A percentile compares a stretch with the other conserved stretches of the same genome.
Conservation (phyloP, 306 rosid species). For the Vigna angularis region DNA sequence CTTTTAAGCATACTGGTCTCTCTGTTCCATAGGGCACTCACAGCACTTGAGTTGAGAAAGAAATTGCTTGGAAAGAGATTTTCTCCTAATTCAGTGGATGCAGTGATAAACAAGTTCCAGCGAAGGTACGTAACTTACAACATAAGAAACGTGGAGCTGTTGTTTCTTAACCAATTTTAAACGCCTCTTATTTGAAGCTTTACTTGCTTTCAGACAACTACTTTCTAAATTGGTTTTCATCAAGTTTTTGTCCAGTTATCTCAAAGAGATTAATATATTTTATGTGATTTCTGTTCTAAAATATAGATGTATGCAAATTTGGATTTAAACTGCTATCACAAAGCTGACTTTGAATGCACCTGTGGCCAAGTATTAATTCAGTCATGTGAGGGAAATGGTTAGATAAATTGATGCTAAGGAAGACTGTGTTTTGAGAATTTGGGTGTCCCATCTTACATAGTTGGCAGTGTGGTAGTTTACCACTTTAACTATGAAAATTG, state of each 20-base stretch:
- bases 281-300: slow-evolving; percentile 27
- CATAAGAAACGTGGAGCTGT: slow-evolving; percentile 12
- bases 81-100: slow-evolving; percentile 63
- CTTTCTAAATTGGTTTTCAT: slow-evolving; percentile 25
- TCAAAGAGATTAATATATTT: slow-evolving; percentile 15
- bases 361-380: slow-evolving; percentile 2
- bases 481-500: background rate
- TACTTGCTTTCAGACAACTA: slow-evolving; percentile 11
- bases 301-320: slow-evolving; percentile 24
- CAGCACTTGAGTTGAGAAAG: slow-evolving; percentile 77
- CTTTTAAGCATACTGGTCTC: slow-evolving; percentile 30
- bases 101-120: slow-evolving; percentile 65
- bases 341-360: slow-evolving; percentile 25
- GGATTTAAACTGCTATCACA: slow-evolving; percentile 6
- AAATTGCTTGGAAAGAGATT: slow-evolving; percentile 68
- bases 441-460: background rate
- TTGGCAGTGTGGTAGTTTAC: background rate
- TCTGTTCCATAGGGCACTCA: slow-evolving; percentile 70
- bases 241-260: background rate
- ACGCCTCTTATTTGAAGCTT: slow-evolving; percentile 7
- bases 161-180: slow-evolving; percentile 34
- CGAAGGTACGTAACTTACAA: slow-evolving; percentile 60
- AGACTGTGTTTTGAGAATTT: slow-evolving; percentile 19
- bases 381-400: background rate
- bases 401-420: background rate